These are phyloP conservation scores for Pugionium dolabratum DNA, from an alignment of 345 rosid genomes.

Conservation along the genomic window DNA sequence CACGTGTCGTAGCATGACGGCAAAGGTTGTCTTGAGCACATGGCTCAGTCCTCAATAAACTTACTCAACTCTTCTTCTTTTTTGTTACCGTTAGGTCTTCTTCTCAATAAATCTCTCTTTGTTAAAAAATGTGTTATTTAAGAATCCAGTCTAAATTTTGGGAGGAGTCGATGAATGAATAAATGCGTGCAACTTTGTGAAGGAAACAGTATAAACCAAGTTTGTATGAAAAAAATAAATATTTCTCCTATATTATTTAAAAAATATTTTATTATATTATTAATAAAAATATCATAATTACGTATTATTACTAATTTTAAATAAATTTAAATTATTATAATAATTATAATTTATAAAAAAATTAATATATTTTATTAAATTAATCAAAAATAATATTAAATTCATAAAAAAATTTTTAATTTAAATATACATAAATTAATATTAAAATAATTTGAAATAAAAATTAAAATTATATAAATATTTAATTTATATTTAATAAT, in stretches of 20 bases:
- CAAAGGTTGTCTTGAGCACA: conserved; percentile 42
- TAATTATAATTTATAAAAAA: no score
- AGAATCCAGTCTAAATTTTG: conserved; percentile 10
- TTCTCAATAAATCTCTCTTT: background rate
- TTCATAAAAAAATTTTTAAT: no score
- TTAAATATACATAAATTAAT: no score
- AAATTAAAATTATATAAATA: no score
- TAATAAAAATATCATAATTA: background rate
- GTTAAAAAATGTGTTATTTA: conserved; percentile 1
- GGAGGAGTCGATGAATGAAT: conserved; percentile 23
- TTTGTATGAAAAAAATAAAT: background rate
- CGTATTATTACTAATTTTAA: background rate
- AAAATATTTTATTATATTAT: no score
- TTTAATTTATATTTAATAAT: no score
- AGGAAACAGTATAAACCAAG: background rate
- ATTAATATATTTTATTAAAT: no score
- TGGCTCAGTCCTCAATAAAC: conserved; percentile 28
- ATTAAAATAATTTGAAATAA: no score
- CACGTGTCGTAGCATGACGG: conserved; percentile 45
- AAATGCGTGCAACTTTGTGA: conserved; percentile 16
- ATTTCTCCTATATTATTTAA: background rate
- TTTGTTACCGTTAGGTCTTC: conserved; percentile 36
- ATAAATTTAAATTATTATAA: no score
- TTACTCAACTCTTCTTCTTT: background rate
- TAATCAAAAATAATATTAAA: no score